phyloP scores from a whole-genome alignment of 139 green algal species.

The Chlamydomonas sphaeroides region DNA sequence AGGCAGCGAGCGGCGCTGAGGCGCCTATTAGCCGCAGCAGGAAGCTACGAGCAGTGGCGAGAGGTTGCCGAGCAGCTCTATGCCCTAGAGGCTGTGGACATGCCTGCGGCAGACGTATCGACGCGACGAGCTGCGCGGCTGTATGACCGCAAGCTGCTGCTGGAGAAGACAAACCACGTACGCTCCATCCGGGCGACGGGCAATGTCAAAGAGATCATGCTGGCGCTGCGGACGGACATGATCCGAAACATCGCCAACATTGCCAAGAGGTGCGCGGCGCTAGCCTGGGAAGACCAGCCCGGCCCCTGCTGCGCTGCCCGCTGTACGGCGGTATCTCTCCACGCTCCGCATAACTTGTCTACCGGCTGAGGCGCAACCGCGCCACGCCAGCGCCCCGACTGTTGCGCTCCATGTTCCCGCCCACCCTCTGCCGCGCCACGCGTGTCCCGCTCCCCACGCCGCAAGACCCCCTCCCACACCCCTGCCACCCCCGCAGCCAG shows the following conservation, averaged over 20 bases:
- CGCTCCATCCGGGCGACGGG: constrained; percentile 57
- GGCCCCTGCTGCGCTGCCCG: no score
- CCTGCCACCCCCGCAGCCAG: constrained; percentile 59
- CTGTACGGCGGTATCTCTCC: no score
- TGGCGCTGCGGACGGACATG: constrained; percentile 91
- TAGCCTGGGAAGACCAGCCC: no score
- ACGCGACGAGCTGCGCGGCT: constrained; percentile 53
- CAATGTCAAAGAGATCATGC: constrained; percentile 86
- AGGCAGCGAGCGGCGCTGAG: constrained; percentile 46
- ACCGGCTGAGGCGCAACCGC: no score
- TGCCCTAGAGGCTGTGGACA: constrained; percentile 50
- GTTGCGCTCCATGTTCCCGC: no score
- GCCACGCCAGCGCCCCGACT: no score
- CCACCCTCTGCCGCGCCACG: no score
- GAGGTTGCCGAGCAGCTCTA: constrained; percentile 71
- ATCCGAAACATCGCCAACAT: constrained; percentile 97
- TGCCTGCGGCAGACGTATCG: constrained; percentile 13
- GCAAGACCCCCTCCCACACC: not conserved
- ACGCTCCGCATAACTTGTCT: no score
- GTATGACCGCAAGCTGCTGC: constrained; percentile 90
- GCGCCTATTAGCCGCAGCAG: constrained; percentile 39
- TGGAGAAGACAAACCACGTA: constrained; percentile 76
- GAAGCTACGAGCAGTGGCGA: constrained; percentile 77
- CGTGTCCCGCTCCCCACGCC: no score
- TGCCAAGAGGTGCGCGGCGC: constrained; percentile 61